Percentiles rank a stretch among this genome's conserved stretches.
These are phyloP conservation scores for Endocarpon pusillum DNA, from an alignment of 495 filamentous ascomycete genomes.

Conservation along the genomic window DNA sequence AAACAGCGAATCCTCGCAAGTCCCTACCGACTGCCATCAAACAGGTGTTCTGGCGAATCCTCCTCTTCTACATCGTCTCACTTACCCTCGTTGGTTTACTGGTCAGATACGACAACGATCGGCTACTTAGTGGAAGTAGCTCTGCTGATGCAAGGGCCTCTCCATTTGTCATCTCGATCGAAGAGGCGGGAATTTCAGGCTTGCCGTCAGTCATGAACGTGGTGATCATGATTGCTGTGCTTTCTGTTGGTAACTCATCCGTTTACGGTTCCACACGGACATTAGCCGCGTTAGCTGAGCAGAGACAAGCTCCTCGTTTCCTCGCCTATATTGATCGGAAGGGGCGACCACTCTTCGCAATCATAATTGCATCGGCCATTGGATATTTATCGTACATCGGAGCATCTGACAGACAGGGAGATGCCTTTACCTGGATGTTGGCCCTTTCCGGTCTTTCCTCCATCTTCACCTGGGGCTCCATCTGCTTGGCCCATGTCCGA, in stretches of 20 bases:
- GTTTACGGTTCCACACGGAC: constrained; percentile 80
- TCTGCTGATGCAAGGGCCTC: constrained; percentile 55
- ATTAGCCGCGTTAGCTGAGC: constrained; percentile 70
- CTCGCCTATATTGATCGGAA: constrained; percentile 70
- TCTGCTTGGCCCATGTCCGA: constrained; percentile 79
- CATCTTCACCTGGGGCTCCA: constrained; percentile 86
- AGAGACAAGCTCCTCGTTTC: constrained; percentile 61
- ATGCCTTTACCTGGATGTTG: constrained; percentile 75
- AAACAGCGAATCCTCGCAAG: constrained; percentile 75
- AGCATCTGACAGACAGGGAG: constrained; percentile 40
- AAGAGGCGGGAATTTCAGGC: constrained; percentile 56
- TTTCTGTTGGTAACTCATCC: constrained; percentile 76
- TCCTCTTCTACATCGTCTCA: constrained; percentile 68
- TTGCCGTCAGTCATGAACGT: constrained; percentile 77
- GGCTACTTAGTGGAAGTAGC: constrained; percentile 37
- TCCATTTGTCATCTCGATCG: constrained; percentile 80
- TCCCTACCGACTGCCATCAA: constrained; percentile 74
- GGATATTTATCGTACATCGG: constrained; percentile 71
- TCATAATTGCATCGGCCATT: constrained; percentile 46
- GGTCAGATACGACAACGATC: constrained; percentile 47
- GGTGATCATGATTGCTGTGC: constrained; percentile 73
- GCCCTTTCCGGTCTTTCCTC: constrained; percentile 76
- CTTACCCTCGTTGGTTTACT: constrained; percentile 57
- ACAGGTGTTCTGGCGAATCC: constrained; percentile 93
- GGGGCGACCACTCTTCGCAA: constrained; percentile 63